Evolutionary conservation across 2,329 filamentous ascomycete species (phyloP), one percentile per base, ranked within the genome.

Genomic region (Stagonosporopsis rhizophila): DNA sequence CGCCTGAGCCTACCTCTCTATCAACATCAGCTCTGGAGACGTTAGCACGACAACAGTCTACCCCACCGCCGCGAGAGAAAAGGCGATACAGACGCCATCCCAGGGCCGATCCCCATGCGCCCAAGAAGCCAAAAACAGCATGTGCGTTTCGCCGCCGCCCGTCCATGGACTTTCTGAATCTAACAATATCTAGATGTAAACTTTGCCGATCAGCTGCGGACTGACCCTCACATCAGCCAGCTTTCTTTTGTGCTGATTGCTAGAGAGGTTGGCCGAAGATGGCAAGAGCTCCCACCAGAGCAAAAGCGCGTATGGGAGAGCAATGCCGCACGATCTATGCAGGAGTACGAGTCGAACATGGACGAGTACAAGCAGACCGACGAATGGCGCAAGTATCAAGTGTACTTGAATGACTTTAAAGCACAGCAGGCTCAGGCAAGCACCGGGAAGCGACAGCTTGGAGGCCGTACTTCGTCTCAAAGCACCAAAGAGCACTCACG

Each of bases 41-140:
- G 25, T 55, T 71, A 46, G 52, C 66, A 27, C 52, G 62, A 23
- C 66, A 72, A 48, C 67, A 65, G 6, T 46, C 64, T 14, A 61
- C 65, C 32, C 59, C 66, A 15, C 66, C 62, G 7, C 60, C 63
- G 15, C 56, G 70, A 50, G 73, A 74, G 56, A 75, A 77, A 65
- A 64, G 75, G 46, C 63, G 71, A 45, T 78, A 78, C 59, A 62
- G 75, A 22, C 68, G 75, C 14, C 75, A 76, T 53, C 75, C 75
- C 8, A 63, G 70, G 6, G 65, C 74, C 11, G 75, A 78, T 48
- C 45, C 46, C 30, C 70, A 76, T 54, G 75, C 75, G 17, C 75
- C 75, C 12, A 75, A 75, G 58, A 76, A 76, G 47, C 75, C 75
- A 27, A 77, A 77, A 47, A 77, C 75, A 30, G 75, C 73, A 8